Evolutionary conservation across 2,329 filamentous ascomycete species (phyloP).

Genomic region (Plenodomus tracheiphilus): DNA sequence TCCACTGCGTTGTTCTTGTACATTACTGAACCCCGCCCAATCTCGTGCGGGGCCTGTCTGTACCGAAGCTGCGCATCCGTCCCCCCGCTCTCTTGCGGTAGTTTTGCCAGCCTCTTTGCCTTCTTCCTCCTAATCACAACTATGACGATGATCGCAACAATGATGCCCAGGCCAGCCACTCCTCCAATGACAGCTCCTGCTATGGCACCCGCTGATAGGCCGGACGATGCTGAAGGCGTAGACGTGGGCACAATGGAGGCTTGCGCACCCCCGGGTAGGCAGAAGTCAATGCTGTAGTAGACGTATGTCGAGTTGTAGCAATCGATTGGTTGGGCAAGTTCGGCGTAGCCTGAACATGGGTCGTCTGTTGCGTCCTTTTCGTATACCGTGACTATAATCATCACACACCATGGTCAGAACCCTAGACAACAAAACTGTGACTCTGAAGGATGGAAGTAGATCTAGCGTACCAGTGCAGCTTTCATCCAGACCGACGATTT

Average conservation of each 20-base stretch:
- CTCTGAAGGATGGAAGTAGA: background rate
- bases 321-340: background rate
- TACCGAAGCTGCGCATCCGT: background rate
- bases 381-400: background rate
- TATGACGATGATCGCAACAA: background rate
- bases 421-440: background rate
- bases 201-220: background rate
- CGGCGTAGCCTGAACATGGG: background rate
- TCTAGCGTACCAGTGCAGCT: constrained; percentile 26
- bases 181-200: background rate
- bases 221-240: background rate
- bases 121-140: background rate
- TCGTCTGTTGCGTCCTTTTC: background rate
- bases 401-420: background rate
- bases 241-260: background rate
- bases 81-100: background rate
- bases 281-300: background rate
- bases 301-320: background rate
- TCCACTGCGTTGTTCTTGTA: background rate
- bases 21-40: background rate
- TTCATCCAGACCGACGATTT: constrained; percentile 25
- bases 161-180: background rate
- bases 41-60: background rate
- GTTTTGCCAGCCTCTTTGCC: background rate
- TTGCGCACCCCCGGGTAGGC: background rate